A percentile compares a stretch with the other conserved stretches of the same genome.
These are phyloP conservation scores for Moniliophthora roreri DNA, from an alignment of 1,284 basidiomycete species.

Conservation along the genomic window DNA sequence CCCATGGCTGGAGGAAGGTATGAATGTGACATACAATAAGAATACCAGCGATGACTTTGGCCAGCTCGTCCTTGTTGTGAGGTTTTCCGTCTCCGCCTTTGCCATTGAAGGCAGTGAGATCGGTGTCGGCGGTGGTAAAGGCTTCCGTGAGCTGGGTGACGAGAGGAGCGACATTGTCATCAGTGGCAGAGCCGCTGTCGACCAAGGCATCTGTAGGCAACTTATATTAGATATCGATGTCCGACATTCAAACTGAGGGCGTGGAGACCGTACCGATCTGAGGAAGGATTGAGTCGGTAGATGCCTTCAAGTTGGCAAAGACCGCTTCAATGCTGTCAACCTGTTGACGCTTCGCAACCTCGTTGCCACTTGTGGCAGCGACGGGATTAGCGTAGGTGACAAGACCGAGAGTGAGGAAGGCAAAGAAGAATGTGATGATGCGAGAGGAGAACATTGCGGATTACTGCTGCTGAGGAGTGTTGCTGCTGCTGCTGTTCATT, in stretches of 20 bases:
- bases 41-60: constrained; percentile 10
- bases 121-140: constrained; percentile 2
- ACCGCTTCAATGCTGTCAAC: constrained; percentile 5
- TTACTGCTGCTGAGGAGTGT: too few relatives aligned
- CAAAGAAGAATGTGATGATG: background rate
- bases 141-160: constrained; percentile 7
- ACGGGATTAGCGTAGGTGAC: constrained; percentile 5
- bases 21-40: constrained; percentile 7
- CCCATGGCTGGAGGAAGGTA: background rate
- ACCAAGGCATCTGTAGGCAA: constrained; percentile 3
- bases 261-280: constrained; percentile 3
- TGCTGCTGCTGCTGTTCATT: too few relatives aligned
- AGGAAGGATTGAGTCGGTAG: constrained; percentile 9
- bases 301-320: constrained; percentile 5
- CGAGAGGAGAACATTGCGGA: constrained; percentile 10
- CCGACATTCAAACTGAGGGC: too few relatives aligned
- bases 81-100: constrained; percentile 5
- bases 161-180: background rate
- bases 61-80: constrained; percentile 8
- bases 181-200: constrained; percentile 6
- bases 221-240: background rate
- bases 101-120: background rate
- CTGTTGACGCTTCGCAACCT: constrained; percentile 6
- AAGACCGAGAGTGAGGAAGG: constrained; percentile 2
- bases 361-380: constrained; percentile 1